Percentiles rank a stretch among this genome's conserved stretches.
Evolutionary conservation across 345 rosid genomes (phyloP).

Genomic region (Mallotus nudiflorus): DNA sequence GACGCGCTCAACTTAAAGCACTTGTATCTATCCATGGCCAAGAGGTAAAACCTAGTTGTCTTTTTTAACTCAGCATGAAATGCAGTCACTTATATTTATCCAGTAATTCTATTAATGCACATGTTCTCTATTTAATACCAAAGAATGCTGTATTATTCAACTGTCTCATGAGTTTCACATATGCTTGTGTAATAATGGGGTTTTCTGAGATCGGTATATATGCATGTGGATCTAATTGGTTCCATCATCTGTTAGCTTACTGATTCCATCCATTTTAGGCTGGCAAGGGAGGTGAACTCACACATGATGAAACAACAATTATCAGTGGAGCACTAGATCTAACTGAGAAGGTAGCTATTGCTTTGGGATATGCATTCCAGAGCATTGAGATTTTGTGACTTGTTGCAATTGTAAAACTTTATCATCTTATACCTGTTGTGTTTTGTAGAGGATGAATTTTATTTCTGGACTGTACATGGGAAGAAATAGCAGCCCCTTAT

Average conservation of each 20-base stretch:
- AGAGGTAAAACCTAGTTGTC: slow-evolving; percentile 22
- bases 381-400: neutral
- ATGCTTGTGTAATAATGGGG: too few relatives aligned
- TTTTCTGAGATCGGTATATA: too few relatives aligned
- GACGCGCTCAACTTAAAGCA: slow-evolving; percentile 37
- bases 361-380: neutral
- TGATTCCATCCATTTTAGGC: slow-evolving; percentile 24
- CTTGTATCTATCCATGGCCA: slow-evolving; percentile 32
- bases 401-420: neutral
- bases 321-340: slow-evolving; percentile 36
- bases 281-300: slow-evolving; percentile 36
- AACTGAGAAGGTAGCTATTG: slow-evolving; percentile 31
- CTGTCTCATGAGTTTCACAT: too few relatives aligned
- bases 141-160: too few relatives aligned
- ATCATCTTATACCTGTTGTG: neutral
- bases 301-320: slow-evolving; percentile 35
- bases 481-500: slow-evolving; percentile 5
- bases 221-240: neutral
- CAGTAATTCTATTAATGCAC: neutral
- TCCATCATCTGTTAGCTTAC: neutral
- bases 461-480: neutral
- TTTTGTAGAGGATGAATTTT: slow-evolving; percentile 5
- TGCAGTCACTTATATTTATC: neutral
- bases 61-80: neutral
- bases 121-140: too few relatives aligned